Evolutionary conservation across 257 asterid species (phyloP), one percentile per base, ranked within the genome.

Genomic region (Linaria vulgaris): DNA sequence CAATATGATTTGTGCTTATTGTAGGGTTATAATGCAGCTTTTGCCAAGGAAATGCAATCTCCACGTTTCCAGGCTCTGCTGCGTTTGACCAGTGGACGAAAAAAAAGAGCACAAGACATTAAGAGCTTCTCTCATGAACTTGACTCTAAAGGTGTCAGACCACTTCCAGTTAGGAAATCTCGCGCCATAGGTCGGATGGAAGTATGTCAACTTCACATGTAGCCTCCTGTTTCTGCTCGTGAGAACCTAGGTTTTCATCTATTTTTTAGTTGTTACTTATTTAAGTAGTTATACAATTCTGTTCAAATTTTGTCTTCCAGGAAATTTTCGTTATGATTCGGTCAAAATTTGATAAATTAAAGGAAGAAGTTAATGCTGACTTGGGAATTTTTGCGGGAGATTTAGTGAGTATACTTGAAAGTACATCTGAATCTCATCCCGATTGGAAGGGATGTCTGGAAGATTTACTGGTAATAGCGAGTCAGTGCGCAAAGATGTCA

Each of bases 111-210:
- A 38, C 81, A 84, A 12, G 96, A 94, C 23, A 76, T 90, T 59
- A 94, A 88, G 74, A 87, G 97, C 84, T 90, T 94, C 79, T 94
- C 99, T 43, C 99, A 94, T 71, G 99, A 94, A 55, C 90, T 94
- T 34, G 83, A 94, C 67, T 87, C 97, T 58, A 94, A 81, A 80
- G 97, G 99, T 68, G 99, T 85, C 67, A 80, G 90, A 56, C 82
- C 97, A 67, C 80, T 90, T 76, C 99, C 97, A 53, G 85, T 90
- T 59, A 90, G 99, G 99, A 94, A 86, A 74, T 84, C 97, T 56
- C 99, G 97, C 34, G 94, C 94, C 69, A 66, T 83, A 39, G 95
- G 96, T 63, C 95, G 84, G 69, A 73, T 77, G 80, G 91, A 87
- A 79, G 99, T 92, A 85, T 74, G 92, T 64, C 64, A 52, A 61